Percentiles rank a stretch among this genome's conserved stretches.
These are phyloP conservation scores for Tricharina praecox DNA, from an alignment of 495 filamentous ascomycete genomes.

Conservation along the genomic window DNA sequence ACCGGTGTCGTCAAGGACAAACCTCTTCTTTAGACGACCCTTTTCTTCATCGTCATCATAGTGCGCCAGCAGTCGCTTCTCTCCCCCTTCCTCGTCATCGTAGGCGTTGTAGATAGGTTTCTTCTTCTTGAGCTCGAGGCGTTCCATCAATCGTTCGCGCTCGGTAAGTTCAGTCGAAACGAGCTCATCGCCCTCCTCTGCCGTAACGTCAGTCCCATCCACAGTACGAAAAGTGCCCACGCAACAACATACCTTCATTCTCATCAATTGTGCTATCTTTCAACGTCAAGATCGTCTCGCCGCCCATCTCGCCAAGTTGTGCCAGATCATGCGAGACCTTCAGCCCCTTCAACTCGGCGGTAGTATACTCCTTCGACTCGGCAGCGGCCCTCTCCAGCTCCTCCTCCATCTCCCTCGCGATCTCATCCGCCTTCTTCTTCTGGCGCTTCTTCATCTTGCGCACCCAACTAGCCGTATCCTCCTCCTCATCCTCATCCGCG, in stretches of 20 bases:
- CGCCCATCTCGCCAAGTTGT: conserved; percentile 51
- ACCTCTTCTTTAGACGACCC: conserved; percentile 65
- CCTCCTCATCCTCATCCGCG: conserved; percentile 48
- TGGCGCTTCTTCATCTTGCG: conserved; percentile 73
- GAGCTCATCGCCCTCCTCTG: conserved; percentile 76
- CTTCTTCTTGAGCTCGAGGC: conserved; percentile 75
- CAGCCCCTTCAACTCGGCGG: conserved; percentile 69
- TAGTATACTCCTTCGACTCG: conserved; percentile 53
- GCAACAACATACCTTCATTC: conserved; percentile 36
- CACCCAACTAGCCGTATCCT: conserved; percentile 75
- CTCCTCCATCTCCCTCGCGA: conserved; percentile 51
- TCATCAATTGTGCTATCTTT: conserved; percentile 77
- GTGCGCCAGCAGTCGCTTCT: conserved; percentile 54
- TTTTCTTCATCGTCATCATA: conserved; percentile 93
- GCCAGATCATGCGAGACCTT: conserved; percentile 75
- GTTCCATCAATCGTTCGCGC: conserved; percentile 58
- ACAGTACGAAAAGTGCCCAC: neutral
- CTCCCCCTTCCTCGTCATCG: conserved; percentile 43
- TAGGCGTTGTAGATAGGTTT: conserved; percentile 78
- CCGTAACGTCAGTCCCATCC: neutral
- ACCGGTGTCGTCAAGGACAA: conserved; percentile 65
- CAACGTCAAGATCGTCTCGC: conserved; percentile 71
- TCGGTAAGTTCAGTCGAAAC: conserved; percentile 67
- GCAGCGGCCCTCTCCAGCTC: conserved; percentile 40
- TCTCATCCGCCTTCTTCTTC: conserved; percentile 70